A percentile compares a stretch with the other conserved stretches of the same genome.
Conservation (phyloP, 1,284 basidiomycete species). For the Microbotryum silenes-acaulis region DNA sequence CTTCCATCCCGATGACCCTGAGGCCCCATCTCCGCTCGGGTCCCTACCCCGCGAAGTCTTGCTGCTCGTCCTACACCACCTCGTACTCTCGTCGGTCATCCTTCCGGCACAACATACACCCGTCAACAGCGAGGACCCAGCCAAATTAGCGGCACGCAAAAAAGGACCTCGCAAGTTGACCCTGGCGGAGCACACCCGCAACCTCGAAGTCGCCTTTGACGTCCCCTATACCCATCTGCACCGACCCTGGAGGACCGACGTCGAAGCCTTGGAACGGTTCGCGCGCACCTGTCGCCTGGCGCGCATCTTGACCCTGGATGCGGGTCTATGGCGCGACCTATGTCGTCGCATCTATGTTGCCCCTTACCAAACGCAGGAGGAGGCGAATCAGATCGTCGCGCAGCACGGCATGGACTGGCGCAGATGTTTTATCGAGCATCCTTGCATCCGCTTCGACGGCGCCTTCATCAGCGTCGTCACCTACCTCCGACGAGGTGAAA, state of each 20-base stretch:
- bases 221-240: background rate
- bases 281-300: constrained; percentile 17
- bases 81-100: constrained; percentile 22
- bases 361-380: constrained; percentile 28
- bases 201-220: constrained; percentile 8
- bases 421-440: constrained; percentile 36
- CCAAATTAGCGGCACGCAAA: background rate
- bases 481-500: constrained; percentile 34
- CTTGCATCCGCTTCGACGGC: constrained; percentile 33
- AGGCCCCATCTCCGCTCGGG: constrained; percentile 15
- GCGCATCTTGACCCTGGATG: constrained; percentile 28
- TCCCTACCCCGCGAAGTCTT: constrained; percentile 24
- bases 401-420: constrained; percentile 32
- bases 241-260: constrained; percentile 23
- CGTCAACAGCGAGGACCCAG: background rate
- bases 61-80: constrained; percentile 19
- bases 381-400: constrained; percentile 7
- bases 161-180: constrained; percentile 3
- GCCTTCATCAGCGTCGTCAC: constrained; percentile 34
- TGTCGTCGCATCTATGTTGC: constrained; percentile 26
- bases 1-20: constrained; percentile 24
- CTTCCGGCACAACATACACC: constrained; percentile 5
- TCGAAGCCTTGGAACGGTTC: constrained; percentile 30
- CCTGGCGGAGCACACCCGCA: constrained; percentile 12
- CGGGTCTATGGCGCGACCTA: constrained; percentile 16